Base-by-base conservation (phyloP, 2,329 filamentous ascomycete species). In the Nothopassalora personata region DNA sequence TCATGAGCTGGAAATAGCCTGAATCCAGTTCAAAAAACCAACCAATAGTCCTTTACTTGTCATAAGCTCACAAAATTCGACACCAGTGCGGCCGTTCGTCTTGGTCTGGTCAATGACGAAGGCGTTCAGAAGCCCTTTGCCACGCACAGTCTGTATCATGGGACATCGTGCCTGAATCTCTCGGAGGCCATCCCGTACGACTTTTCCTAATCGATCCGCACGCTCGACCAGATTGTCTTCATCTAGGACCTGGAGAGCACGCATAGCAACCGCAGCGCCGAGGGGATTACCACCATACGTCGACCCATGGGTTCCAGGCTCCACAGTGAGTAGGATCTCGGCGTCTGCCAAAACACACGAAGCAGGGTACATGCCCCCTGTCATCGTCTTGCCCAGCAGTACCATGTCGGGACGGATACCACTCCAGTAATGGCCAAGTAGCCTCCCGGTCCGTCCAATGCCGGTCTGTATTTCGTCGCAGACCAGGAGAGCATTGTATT, bases 391-490 rank as follows among this genome's bases (percentile, higher is more conserved):
- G 71, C 93, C 93, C 36, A 97, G 85, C 51, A 95, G 87, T 27
- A 97, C 88, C 71, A 97, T 83, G 73, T 97, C 93, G 39, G 93
- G 93, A 80, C 92, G 94, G 80, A 97, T 91, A 68, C 87, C 89
- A 57, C 89, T 87, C 91, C 93, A 97, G 77, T 97, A 86, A 70
- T 89, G 88, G 81, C 91, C 96, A 58, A 97, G 85, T 79, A 97
- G 89, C 71, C 89, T 89, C 55, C 93, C 93, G 13, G 94, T 97
- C 64, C 93, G 87, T 56, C 91, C 94, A 72, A 97, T 96, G 66
- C 92, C 92, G 5, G 93, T 97, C 78, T 97, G 93, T 70, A 97
- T 96, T 82, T 97, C 93, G 74, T 97, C 93, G 75, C 90, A 95
- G 75, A 97, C 97, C 72, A 97, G 80, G 53, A 97, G 85, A 45